Base-by-base conservation (phyloP, 2,329 filamentous ascomycete genomes). In the Cercospora citrullina region DNA sequence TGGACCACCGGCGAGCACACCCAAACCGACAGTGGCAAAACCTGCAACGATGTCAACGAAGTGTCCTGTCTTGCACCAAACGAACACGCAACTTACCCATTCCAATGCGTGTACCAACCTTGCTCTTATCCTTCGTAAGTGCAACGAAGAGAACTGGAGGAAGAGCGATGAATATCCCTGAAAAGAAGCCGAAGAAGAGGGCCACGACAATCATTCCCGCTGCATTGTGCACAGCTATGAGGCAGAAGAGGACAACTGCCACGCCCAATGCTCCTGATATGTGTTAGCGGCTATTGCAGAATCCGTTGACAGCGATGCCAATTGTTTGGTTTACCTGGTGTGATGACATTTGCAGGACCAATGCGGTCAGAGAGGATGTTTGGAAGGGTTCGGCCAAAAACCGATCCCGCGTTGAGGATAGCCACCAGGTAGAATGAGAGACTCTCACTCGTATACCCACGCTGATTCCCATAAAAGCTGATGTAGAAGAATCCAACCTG, bases 371-470 rank as follows among this genome's bases (percentile, higher is more conserved):
- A 76, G 0, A 82, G 62, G 1, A 76, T 75, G 63, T 80, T 80
- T 6, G 80, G 79, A 0, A 81, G 63, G 3, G 79, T 78, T 10
- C 80, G 78, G 1, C 81, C 81, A n/a, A 82, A 75, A 18, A 80
- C 74, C 0, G 78, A 80, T 3, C 73, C 81, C 2, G 79, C 80
- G 66, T 82, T 82, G 59, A 82, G 73, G 59, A 82, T 81, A 6
- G 80, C 75, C 0, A 81, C 77, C 5, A 83, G 72, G 71, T 84
- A 83, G 71, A 82, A 82, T 0, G 77, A 76, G 67, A 83, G 68
- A 30, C 74, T 75, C 4, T 71, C 65, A 63, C 75, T 67, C 1
- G 78, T 79, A 33, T 78, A 74, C 10, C 75, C 73, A 2, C 72
- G 73, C 0, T 75, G 68, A 28, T 76, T 55, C 2, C 77, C 73